A percentile compares a stretch with the other conserved stretches of the same genome.
Evolutionary conservation across 2,329 filamentous ascomycete species (phyloP).

Genomic region (Capronia americana): DNA sequence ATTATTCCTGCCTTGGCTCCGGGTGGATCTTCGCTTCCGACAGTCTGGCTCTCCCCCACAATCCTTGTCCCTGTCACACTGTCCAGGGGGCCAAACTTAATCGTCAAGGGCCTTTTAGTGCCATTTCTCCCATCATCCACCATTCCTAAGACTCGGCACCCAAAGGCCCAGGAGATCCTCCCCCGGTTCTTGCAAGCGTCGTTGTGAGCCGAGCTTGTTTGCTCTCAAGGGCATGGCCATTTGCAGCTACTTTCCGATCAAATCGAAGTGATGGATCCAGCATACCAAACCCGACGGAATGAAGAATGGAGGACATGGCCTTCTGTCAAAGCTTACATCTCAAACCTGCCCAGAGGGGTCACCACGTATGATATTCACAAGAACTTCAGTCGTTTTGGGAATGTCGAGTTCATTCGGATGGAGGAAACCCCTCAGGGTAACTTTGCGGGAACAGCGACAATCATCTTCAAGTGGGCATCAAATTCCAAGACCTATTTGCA

Average conservation of each 20-base stretch:
- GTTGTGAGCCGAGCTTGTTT: not conserved
- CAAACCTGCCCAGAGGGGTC: slow-evolving; percentile 45
- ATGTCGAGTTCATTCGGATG: slow-evolving; percentile 64
- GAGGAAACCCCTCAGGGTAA: slow-evolving; percentile 53
- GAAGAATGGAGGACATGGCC: slow-evolving; percentile 49
- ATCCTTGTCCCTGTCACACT: not conserved
- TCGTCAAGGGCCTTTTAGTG: not conserved
- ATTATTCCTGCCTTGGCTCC: not conserved
- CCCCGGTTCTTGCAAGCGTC: not conserved
- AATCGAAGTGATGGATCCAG: not conserved
- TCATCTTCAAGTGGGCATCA: slow-evolving; percentile 59
- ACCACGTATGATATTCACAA: slow-evolving; percentile 55
- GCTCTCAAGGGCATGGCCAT: not conserved
- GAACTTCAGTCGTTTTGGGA: slow-evolving; percentile 60
- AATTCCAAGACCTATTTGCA: slow-evolving; percentile 54
- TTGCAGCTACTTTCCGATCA: not conserved
- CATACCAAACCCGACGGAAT: not conserved
- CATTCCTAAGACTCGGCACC: not conserved
- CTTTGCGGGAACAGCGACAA: slow-evolving; percentile 51
- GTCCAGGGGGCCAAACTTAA: not conserved
- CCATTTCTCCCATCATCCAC: not conserved
- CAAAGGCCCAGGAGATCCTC: not conserved
- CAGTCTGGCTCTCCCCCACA: not conserved
- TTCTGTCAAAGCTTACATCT: slow-evolving; percentile 48
- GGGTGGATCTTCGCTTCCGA: not conserved